A percentile compares a stretch with the other conserved stretches of the same genome.
Conservation (phyloP, 164 flowering plant genomes). For the Magnolia kwangsiensis region DNA sequence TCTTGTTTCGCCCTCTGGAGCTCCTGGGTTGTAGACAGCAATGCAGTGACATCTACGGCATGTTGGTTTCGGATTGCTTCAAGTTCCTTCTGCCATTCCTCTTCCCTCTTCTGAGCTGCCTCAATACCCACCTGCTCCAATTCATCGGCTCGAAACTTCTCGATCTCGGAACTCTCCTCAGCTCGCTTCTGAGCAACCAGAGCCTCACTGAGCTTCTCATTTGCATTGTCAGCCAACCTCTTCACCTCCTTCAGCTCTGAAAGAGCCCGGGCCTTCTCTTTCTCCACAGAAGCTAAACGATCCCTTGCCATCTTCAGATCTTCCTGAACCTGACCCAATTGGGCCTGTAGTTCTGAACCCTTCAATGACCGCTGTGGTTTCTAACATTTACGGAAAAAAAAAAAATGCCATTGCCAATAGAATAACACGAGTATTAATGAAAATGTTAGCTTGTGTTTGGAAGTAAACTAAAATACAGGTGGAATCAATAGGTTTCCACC, state of each 20-base stretch:
- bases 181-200: slow-evolving; percentile 81
- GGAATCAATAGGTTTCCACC: neutral
- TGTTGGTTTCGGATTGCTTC: slow-evolving; percentile 71
- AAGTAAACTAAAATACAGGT: neutral
- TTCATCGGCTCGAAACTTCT: slow-evolving; percentile 86
- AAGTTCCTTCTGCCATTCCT: slow-evolving; percentile 70
- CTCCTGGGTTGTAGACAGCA: slow-evolving; percentile 67
- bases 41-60: slow-evolving; percentile 65
- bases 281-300: slow-evolving; percentile 48
- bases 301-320: slow-evolving; percentile 83
- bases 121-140: slow-evolving; percentile 84
- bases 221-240: slow-evolving; percentile 64
- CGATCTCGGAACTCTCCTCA: slow-evolving; percentile 80
- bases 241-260: slow-evolving; percentile 74
- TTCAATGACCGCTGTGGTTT: slow-evolving; percentile 53
- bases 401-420: slow-evolving; percentile 3
- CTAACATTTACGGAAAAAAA: slow-evolving; percentile 30
- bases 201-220: slow-evolving; percentile 75
- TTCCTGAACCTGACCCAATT: slow-evolving; percentile 54
- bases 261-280: slow-evolving; percentile 60
- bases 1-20: slow-evolving; percentile 69
- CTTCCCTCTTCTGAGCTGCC: slow-evolving; percentile 70
- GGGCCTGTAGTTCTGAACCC: slow-evolving; percentile 68
- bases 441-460: neutral
- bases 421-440: neutral